phyloP scores from a whole-genome alignment of 306 rosid genomes.

The Vigna unguiculata region DNA sequence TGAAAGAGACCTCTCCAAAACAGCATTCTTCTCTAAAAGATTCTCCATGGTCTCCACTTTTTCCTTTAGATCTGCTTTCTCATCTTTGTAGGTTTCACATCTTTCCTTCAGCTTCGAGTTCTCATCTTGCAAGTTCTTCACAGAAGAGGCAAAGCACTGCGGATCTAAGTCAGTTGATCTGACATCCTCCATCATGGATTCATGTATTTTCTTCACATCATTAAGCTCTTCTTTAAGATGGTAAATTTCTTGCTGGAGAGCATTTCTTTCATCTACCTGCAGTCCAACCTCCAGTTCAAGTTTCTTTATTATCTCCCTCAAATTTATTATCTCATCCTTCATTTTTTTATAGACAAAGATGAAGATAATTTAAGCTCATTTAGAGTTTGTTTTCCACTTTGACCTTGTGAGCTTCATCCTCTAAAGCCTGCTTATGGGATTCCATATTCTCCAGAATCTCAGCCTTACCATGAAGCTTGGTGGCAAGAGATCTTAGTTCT shows the following conservation, averaged over 20 bases:
- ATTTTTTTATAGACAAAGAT: conserved; percentile 63
- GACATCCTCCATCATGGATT: conserved; percentile 68
- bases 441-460: conserved; percentile 65
- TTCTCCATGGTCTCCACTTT: conserved; percentile 75
- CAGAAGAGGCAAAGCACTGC: conserved; percentile 66
- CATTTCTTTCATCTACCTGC: conserved; percentile 79
- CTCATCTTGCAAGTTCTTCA: conserved; percentile 72
- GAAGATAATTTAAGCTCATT: conserved; percentile 72
- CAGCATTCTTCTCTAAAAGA: conserved; percentile 71
- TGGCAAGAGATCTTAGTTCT: conserved; percentile 79
- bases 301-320: conserved; percentile 72
- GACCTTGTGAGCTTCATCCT: conserved; percentile 65
- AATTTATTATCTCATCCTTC: conserved; percentile 74
- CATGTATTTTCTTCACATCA: conserved; percentile 61
- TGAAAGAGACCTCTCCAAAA: conserved; percentile 76
- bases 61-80: conserved; percentile 66
- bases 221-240: conserved; percentile 82
- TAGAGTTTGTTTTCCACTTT: conserved; percentile 74
- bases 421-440: conserved; percentile 62
- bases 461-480: conserved; percentile 65
- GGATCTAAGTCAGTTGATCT: conserved; percentile 71
- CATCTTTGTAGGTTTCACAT: conserved; percentile 59
- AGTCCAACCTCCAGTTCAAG: conserved; percentile 77
- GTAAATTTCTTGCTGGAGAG: conserved; percentile 90
- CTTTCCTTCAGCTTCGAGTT: conserved; percentile 71